Conservation (phyloP, 2,329 filamentous ascomycete genomes). For the Trichothecium roseum region DNA sequence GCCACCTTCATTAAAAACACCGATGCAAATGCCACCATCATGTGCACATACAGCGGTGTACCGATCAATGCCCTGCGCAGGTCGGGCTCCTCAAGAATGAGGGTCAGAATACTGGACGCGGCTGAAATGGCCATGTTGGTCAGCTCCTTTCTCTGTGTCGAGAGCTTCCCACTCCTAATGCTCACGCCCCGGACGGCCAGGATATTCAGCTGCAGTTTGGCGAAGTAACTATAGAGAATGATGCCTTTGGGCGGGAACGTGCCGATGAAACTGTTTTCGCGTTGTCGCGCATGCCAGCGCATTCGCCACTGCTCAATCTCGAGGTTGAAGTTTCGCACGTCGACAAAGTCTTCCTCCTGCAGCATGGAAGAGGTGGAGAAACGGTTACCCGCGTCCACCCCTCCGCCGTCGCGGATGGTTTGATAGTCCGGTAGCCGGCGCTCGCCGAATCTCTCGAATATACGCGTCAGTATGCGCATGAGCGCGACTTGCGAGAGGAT, state of each 20-base stretch:
- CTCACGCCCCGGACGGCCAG: conserved; percentile 33
- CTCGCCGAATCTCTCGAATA: conserved; percentile 46
- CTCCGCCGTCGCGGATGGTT: conserved; percentile 9
- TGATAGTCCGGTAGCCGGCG: conserved; percentile 28
- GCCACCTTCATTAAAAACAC: conserved; percentile 22
- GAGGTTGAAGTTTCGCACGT: conserved; percentile 26
- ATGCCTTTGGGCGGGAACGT: conserved; percentile 30
- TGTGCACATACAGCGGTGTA: conserved; percentile 20
- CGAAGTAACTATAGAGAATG: conserved; percentile 38
- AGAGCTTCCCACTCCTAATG: conserved; percentile 23
- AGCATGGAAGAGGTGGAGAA: conserved; percentile 33
- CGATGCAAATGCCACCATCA: conserved; percentile 19
- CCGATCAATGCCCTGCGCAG: conserved; percentile 19
- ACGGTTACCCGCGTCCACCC: conserved; percentile 26
- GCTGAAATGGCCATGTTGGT: conserved; percentile 27
- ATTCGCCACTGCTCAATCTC: conserved; percentile 31
- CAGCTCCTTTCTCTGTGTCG: conserved; percentile 31
- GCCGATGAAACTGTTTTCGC: conserved; percentile 15
- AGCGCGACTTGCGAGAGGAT: conserved; percentile 48
- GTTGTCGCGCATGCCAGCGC: conserved; percentile 17
- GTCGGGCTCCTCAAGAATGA: conserved; percentile 18
- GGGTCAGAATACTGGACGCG: conserved; percentile 16
- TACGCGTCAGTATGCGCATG: conserved; percentile 49
- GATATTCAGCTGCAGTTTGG: conserved; percentile 28
- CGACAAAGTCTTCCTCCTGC: conserved; percentile 22